Conservation (phyloP, 2,329 filamentous ascomycete species). For the Clarireedia paspali region DNA sequence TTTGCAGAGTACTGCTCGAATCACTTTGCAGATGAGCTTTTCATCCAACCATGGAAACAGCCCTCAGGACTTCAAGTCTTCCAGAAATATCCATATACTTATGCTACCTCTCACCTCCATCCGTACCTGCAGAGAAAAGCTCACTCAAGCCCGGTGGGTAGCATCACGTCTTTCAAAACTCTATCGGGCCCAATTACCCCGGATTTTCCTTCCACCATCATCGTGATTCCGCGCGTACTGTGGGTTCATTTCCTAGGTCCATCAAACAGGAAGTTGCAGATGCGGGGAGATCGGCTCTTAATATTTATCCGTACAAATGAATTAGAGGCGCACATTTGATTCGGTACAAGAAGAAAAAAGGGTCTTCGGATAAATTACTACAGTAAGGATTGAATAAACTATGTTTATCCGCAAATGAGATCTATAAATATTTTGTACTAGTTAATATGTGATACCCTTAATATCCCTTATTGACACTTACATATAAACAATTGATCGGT, state of each 20-base stretch:
- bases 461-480: no score
- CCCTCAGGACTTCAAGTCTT: not conserved
- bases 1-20: not conserved
- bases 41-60: no score
- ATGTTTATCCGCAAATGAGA: no score
- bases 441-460: no score
- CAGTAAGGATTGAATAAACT: no score
- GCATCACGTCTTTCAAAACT: not conserved
- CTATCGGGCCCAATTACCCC: not conserved
- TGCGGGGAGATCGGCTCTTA: not conserved
- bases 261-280: not conserved
- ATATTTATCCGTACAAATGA: conserved; percentile 4
- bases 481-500: no score
- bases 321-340: not conserved
- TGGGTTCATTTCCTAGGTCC: not conserved
- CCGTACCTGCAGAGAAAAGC: not conserved
- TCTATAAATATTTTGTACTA: no score
- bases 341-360: no score
- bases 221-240: not conserved
- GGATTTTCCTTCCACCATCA: not conserved
- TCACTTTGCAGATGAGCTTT: not conserved
- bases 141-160: not conserved
- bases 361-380: not conserved
- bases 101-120: not conserved
- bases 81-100: not conserved